Conservation (phyloP, 2,329 filamentous ascomycete genomes). For the Arthrobotrys entomopaga region DNA sequence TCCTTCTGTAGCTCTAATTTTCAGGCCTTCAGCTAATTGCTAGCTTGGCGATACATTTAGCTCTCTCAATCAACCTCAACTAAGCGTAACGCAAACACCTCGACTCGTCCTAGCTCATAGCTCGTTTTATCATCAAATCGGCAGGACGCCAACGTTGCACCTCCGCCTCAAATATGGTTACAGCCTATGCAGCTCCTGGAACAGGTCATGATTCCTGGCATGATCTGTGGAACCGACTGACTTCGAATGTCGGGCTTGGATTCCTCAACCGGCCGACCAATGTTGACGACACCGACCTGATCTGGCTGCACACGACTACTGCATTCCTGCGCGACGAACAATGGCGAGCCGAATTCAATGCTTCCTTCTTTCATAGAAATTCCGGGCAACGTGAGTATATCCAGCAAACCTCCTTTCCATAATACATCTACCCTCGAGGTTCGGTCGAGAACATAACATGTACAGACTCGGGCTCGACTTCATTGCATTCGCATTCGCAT, state of each 20-base stretch:
- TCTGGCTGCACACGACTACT: conserved; percentile 51
- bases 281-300: conserved; percentile 34
- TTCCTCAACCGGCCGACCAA: conserved; percentile 45
- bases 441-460: too few species aligned
- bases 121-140: too few species aligned
- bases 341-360: conserved; percentile 50
- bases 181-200: conserved; percentile 21
- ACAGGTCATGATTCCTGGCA: conserved; percentile 37
- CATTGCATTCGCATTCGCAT: too few species aligned
- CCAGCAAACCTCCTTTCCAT: too few species aligned
- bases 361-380: conserved; percentile 44
- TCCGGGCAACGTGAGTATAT: conserved; percentile 35
- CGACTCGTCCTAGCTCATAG: too few species aligned
- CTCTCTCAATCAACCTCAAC: too few species aligned
- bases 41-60: too few species aligned
- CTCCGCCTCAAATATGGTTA: conserved; percentile 15
- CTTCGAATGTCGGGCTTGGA: conserved; percentile 41
- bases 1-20: background rate
- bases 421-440: too few species aligned
- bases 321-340: conserved; percentile 29
- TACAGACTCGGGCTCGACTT: too few species aligned
- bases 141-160: too few species aligned
- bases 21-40: background rate
- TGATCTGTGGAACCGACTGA: conserved; percentile 48
- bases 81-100: too few species aligned